phyloP scores from a whole-genome alignment of 1,284 basidiomycete species.

The Caloboletus inedulis region DNA sequence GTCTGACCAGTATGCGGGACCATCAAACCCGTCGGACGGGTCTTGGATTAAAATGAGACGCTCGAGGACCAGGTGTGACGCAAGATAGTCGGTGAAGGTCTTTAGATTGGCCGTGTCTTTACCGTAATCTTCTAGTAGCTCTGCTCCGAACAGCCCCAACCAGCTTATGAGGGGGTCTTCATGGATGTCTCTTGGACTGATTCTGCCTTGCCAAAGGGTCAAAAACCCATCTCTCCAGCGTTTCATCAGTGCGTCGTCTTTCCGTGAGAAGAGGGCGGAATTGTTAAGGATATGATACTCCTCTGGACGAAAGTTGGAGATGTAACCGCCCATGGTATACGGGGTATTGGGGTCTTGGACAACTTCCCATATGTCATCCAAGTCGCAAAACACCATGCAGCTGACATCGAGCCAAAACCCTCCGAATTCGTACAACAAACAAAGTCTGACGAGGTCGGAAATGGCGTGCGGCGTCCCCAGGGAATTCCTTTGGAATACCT shows the following conservation, averaged over 20 bases:
- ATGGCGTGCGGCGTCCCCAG: neutral
- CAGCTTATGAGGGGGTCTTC: conserved; percentile 4
- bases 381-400: conserved; percentile 11
- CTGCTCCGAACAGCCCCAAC: conserved; percentile 5
- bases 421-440: conserved; percentile 7
- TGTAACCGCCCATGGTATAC: conserved; percentile 6
- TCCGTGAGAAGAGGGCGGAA: conserved; percentile 8
- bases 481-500: neutral
- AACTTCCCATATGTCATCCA: conserved; percentile 5
- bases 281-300: conserved; percentile 10
- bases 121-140: neutral
- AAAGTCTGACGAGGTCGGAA: conserved; percentile 7
- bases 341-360: conserved; percentile 4
- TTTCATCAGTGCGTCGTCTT: conserved; percentile 4
- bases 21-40: conserved; percentile 10
- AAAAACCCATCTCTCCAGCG: conserved; percentile 9
- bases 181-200: neutral
- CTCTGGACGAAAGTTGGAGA: conserved; percentile 9
- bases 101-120: neutral
- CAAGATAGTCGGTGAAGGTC: conserved; percentile 9
- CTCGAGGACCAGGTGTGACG: conserved; percentile 4
- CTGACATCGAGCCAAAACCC: conserved; percentile 10
- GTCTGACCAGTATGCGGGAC: conserved; percentile 6
- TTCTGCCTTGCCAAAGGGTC: conserved; percentile 5
- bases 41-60: conserved; percentile 8